Conservation (phyloP, 257 asterid species). For the Rehmannia glutinosa region DNA sequence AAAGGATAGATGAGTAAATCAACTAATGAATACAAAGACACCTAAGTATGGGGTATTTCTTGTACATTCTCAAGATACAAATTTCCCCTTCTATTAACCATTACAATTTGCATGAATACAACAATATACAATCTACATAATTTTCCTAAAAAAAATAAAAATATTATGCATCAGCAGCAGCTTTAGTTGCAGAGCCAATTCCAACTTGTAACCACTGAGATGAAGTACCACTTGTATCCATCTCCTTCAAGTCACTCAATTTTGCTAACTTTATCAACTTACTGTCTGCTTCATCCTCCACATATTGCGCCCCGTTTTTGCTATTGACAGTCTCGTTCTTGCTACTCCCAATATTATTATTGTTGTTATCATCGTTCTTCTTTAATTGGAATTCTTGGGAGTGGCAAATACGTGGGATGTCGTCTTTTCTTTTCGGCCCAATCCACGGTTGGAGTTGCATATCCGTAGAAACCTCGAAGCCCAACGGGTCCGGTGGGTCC, state of each 20-base stretch:
- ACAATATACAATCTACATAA: slow-evolving; percentile 13
- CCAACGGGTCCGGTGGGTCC: slow-evolving; percentile 51
- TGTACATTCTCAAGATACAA: neutral
- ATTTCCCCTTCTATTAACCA: neutral
- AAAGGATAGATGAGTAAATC: neutral
- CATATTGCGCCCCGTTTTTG: neutral
- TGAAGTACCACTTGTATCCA: slow-evolving; percentile 30
- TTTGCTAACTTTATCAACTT: slow-evolving; percentile 48
- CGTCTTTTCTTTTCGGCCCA: neutral
- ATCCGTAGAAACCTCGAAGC: slow-evolving; percentile 68
- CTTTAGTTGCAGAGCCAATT: slow-evolving; percentile 52
- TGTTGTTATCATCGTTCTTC: neutral
- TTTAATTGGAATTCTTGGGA: neutral
- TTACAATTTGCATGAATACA: slow-evolving; percentile 20
- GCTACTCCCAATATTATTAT: slow-evolving; percentile 1
- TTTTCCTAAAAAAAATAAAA: neutral
- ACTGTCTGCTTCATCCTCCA: slow-evolving; percentile 70
- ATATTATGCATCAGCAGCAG: slow-evolving; percentile 18
- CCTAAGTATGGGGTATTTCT: neutral
- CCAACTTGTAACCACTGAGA: slow-evolving; percentile 92
- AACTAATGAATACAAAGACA: neutral
- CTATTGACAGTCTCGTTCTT: neutral
- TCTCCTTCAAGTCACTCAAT: slow-evolving; percentile 50
- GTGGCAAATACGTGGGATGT: neutral
- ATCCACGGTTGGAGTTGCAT: slow-evolving; percentile 52